A percentile compares a stretch with the other conserved stretches of the same genome.
phyloP scores from a whole-genome alignment of 768 basidiomycete genomes.

The Podaxis sp. region DNA sequence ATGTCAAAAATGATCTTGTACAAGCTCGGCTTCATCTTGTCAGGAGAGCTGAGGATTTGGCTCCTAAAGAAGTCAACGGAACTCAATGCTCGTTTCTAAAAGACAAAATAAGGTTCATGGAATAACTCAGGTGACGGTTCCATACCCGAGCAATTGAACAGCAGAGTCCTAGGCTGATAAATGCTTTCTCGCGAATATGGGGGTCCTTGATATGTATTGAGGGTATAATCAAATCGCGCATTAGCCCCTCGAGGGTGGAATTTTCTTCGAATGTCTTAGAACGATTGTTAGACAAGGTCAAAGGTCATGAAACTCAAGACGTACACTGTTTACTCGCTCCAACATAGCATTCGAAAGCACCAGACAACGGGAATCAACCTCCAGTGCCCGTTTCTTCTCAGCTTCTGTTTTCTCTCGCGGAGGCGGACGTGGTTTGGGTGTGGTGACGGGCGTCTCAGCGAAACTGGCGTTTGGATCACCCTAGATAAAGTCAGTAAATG shows the following conservation, averaged over 20 bases:
- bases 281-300: conserved; percentile 16
- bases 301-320: conserved; percentile 27
- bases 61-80: conserved; percentile 83
- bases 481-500: background rate
- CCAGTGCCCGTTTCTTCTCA: conserved; percentile 31
- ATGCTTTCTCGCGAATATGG: conserved; percentile 72
- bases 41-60: conserved; percentile 74
- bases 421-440: conserved; percentile 19
- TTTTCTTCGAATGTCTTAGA: conserved; percentile 71
- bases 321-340: conserved; percentile 85
- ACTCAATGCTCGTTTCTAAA: conserved; percentile 53
- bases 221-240: conserved; percentile 85
- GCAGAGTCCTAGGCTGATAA: conserved; percentile 77
- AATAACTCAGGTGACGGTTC: background rate
- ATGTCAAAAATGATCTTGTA: conserved; percentile 87
- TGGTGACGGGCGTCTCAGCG: conserved; percentile 22
- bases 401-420: conserved; percentile 48
- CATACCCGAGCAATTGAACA: conserved; percentile 76
- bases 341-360: conserved; percentile 82
- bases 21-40: conserved; percentile 68
- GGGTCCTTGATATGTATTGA: conserved; percentile 87
- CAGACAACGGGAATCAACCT: conserved; percentile 70
- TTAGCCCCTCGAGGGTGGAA: conserved; percentile 76
- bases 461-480: conserved; percentile 22
- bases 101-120: background rate